A percentile compares a stretch with the other conserved stretches of the same genome.
Conservation (phyloP, 169 alveolate genomes). For the Theileria parva region DNA sequence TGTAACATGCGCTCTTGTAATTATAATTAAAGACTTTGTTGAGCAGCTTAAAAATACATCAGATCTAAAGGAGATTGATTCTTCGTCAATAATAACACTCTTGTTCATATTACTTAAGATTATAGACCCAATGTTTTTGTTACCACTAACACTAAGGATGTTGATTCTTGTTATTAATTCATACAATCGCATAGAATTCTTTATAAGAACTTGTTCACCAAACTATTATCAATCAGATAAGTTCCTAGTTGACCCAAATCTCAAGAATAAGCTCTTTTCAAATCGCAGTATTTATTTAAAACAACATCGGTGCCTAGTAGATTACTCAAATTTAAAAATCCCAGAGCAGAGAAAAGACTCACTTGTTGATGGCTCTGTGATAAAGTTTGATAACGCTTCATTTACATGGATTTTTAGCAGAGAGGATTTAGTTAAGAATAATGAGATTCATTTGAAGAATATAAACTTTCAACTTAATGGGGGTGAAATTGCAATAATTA, state of each 20-base stretch:
- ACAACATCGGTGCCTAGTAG: background rate
- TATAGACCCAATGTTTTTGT: constrained; percentile 24
- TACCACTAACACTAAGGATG: constrained; percentile 34
- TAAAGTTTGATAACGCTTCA: constrained; percentile 44
- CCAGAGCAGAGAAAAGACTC: background rate
- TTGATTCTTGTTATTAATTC: constrained; percentile 30
- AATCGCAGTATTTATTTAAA: background rate
- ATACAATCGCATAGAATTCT: constrained; percentile 25
- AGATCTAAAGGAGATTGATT: constrained; percentile 22
- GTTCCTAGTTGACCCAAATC: background rate
- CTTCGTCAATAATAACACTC: constrained; percentile 34
- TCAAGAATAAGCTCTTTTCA: background rate
- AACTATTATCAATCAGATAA: constrained; percentile 34
- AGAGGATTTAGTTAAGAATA: background rate
- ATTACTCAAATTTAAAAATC: background rate
- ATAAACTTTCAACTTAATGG: constrained; percentile 29
- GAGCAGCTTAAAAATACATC: constrained; percentile 11
- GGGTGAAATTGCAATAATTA: constrained; percentile 49
- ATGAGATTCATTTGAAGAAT: background rate
- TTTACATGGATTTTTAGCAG: constrained; percentile 32
- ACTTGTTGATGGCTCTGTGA: constrained; percentile 12
- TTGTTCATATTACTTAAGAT: constrained; percentile 26
- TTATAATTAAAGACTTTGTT: constrained; percentile 33
- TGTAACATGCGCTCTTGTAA: constrained; percentile 16
- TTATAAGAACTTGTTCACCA: constrained; percentile 41